These are phyloP conservation scores for Hypoxylon sp. DNA, from an alignment of 2,329 filamentous ascomycete genomes.

Conservation along the genomic window DNA sequence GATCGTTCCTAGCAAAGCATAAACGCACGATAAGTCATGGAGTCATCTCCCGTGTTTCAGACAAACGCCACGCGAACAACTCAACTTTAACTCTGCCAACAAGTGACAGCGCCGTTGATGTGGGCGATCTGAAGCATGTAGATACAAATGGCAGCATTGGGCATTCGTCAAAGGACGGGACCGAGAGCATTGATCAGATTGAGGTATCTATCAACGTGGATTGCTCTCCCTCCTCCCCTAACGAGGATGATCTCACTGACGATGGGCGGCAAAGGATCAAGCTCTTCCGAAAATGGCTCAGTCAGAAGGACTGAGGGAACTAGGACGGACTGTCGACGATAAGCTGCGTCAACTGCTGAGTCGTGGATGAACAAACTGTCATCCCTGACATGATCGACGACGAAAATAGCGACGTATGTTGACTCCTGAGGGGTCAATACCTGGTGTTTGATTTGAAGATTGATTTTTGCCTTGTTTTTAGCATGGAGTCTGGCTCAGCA, in stretches of 20 bases:
- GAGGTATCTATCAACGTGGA: constrained; percentile 44
- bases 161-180: constrained; percentile 56
- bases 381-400: not conserved
- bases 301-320: constrained; percentile 41
- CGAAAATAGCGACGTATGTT: not conserved
- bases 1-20: constrained; percentile 64
- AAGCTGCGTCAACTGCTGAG: constrained; percentile 5
- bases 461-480: constrained; percentile 29
- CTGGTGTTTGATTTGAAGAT: constrained; percentile 11
- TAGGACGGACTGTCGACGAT: constrained; percentile 11
- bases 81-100: constrained; percentile 41
- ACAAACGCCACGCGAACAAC: constrained; percentile 52
- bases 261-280: constrained; percentile 43
- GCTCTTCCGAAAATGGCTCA: constrained; percentile 49
- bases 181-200: constrained; percentile 58
- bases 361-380: constrained; percentile 1
- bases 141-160: constrained; percentile 37
- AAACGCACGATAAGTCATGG: constrained; percentile 65
- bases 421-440: constrained; percentile 4
- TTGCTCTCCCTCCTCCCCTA: constrained; percentile 45
- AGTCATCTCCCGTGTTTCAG: constrained; percentile 57
- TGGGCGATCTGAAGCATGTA: constrained; percentile 41
- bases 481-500: constrained; percentile 38
- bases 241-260: constrained; percentile 42
- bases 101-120: constrained; percentile 45